Percentiles rank a stretch among this genome's conserved stretches.
Conservation (phyloP, 2,329 filamentous ascomycete genomes). For the Akanthomyces muscarius region DNA sequence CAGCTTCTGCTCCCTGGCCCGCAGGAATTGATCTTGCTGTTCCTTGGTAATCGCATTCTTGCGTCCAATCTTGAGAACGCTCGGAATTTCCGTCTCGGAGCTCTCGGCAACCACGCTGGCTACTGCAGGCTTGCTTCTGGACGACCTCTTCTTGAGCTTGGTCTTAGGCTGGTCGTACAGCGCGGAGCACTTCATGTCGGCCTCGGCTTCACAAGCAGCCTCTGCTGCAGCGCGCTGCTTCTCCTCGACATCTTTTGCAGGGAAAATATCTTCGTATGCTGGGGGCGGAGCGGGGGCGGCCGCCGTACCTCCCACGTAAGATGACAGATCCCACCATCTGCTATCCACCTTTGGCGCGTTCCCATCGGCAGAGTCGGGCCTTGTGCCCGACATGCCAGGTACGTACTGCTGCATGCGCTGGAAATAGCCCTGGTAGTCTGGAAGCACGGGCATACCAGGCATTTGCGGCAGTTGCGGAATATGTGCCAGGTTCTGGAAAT, state of each 20-base stretch:
- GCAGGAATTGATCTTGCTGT: constrained; percentile 59
- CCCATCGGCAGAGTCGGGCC: constrained; percentile 45
- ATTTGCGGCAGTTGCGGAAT: constrained; percentile 61
- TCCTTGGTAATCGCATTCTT: constrained; percentile 62
- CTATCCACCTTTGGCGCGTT: constrained; percentile 44
- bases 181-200: constrained; percentile 53
- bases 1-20: constrained; percentile 57
- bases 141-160: constrained; percentile 23
- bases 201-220: constrained; percentile 55
- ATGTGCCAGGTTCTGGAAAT: constrained; percentile 54
- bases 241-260: constrained; percentile 47
- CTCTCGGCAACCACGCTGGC: background rate
- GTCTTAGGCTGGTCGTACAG: constrained; percentile 44
- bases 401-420: constrained; percentile 67
- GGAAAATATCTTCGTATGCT: constrained; percentile 76
- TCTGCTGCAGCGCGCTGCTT: constrained; percentile 57
- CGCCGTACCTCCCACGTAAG: constrained; percentile 43
- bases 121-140: constrained; percentile 28
- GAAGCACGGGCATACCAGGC: constrained; percentile 58
- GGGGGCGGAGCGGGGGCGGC: constrained; percentile 59
- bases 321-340: constrained; percentile 66
- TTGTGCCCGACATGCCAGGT: constrained; percentile 54
- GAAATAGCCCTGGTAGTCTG: constrained; percentile 68
- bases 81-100: constrained; percentile 34
- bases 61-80: constrained; percentile 55